Conservation (phyloP, 2,329 filamentous ascomycete genomes). For the Tolypocladium tropicale region DNA sequence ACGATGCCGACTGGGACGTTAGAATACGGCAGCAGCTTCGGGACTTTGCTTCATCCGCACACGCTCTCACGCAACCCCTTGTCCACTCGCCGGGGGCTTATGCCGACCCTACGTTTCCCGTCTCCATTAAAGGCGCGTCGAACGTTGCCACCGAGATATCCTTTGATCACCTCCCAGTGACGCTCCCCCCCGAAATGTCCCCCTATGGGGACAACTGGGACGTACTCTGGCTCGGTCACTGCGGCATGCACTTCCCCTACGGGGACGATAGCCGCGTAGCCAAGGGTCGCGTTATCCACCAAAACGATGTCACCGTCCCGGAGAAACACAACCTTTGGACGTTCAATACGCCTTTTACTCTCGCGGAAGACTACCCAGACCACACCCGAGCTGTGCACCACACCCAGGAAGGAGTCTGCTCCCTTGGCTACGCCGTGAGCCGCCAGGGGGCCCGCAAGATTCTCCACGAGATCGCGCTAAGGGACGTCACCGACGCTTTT, state of each 20-base stretch:
- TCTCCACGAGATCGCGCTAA: conserved; percentile 31
- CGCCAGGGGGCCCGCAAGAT: conserved; percentile 30
- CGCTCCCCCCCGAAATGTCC: conserved; percentile 14
- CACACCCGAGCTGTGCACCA: conserved; percentile 35
- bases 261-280: conserved; percentile 10
- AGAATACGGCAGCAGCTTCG: conserved; percentile 36
- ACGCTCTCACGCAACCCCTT: conserved; percentile 22
- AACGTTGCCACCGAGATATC: conserved; percentile 5
- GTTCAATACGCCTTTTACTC: conserved; percentile 23
- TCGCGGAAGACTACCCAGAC: conserved; percentile 20
- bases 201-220: conserved; percentile 42
- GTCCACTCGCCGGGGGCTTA: conserved; percentile 5
- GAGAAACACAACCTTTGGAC: conserved; percentile 19
- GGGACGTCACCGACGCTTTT: conserved; percentile 26
- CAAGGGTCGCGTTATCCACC: conserved; percentile 19
- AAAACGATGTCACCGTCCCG: conserved; percentile 25
- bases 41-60: conserved; percentile 25
- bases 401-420: conserved; percentile 26
- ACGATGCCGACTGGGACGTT: conserved; percentile 49
- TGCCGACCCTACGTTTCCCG: conserved; percentile 14
- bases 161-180: conserved; percentile 9
- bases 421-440: conserved; percentile 33
- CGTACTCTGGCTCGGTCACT: conserved; percentile 40
- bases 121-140: neutral
- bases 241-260: conserved; percentile 24